Evolutionary conservation across 163 green algal species (phyloP), one percentile per base, ranked within the genome.

Genomic region (Scenedesmus sp.): DNA sequence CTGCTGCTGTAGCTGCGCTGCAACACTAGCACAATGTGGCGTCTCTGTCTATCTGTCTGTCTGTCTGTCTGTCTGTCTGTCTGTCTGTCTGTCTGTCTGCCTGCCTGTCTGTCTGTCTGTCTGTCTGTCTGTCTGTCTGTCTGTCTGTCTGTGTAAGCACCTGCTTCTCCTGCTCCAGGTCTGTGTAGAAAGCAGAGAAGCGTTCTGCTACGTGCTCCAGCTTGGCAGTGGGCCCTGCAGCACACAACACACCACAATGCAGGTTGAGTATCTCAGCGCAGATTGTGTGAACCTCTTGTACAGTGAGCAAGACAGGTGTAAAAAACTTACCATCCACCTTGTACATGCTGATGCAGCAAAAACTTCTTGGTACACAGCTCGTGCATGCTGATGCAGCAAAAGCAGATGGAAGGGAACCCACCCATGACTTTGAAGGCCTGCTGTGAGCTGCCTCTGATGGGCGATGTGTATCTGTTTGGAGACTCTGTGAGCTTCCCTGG

Each of bases 111-210:
- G 34, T 46, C 34, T 46, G 34, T 46, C 34, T 46, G 34, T 46
- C 34, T 46, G 34, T 46, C 34, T 46, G 34, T 46, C 34, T 46
- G 34, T 46, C 34, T 46, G 34, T 46, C 34, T 46, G 34, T 46
- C 34, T 46, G 4, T 16, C 15, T 46, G 66, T 67, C 20, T 46
- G 86, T 8, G 20, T n/a, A 26, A 83, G 4, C 60, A 95, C 92
- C 93, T 96, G 93, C 91, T 97, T 97, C 86, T 98, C 96, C 66
- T 96, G 91, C 93, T 98, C 96, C 16, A 98, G 93, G 90, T 97
- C 96, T 2, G 89, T 96, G 94, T 96, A 97, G 7, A 98, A 94
- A 2, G 93, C 92, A 0, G 95, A 93, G 90, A 98, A 98, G 10
- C 95, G 93, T 77, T 97, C 95, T 7, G 94, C 93, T 4, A 97